Evolutionary conservation across 176 grass and related monocot genomes (phyloP).

Genomic region (Metroxylon sagu): DNA sequence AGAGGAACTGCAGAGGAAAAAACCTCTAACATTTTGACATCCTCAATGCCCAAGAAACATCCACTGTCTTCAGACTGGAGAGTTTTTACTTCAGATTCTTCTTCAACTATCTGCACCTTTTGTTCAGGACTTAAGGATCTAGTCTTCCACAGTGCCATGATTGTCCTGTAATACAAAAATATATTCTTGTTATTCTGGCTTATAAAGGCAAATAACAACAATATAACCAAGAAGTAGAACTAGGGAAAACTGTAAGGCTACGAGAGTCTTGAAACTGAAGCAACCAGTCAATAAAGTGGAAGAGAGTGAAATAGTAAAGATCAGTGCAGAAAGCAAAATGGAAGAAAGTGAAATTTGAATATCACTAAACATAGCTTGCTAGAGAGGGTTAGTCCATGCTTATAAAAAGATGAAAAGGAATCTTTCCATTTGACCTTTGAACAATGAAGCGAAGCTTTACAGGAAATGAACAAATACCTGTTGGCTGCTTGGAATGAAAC

Average conservation of each 20-base stretch:
- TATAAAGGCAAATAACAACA: too few species aligned
- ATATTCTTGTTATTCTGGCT: neutral
- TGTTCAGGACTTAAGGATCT: conserved; percentile 60
- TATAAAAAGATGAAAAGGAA: too few species aligned
- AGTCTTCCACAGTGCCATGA: conserved; percentile 89
- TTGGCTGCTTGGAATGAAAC: conserved; percentile 88
- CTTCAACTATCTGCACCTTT: conserved; percentile 69
- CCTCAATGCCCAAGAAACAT: conserved; percentile 53
- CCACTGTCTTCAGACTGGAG: conserved; percentile 61
- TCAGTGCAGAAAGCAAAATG: too few species aligned
- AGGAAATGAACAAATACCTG: conserved; percentile 27
- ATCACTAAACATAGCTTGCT: too few species aligned
- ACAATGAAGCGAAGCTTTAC: too few species aligned
- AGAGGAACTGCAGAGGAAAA: conserved; percentile 39
- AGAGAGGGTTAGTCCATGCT: too few species aligned
- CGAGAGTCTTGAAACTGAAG: too few species aligned
- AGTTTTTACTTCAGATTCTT: conserved; percentile 51
- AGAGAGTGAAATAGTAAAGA: too few species aligned
- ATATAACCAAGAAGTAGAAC: neutral
- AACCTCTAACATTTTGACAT: conserved; percentile 66
- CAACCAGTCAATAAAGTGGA: too few species aligned
- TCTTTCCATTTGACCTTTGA: too few species aligned
- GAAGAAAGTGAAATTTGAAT: too few species aligned
- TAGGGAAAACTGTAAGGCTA: too few species aligned
- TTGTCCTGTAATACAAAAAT: conserved; percentile 36